Base-by-base conservation (phyloP, 306 rosid species). In the Astragalus membranaceus region DNA sequence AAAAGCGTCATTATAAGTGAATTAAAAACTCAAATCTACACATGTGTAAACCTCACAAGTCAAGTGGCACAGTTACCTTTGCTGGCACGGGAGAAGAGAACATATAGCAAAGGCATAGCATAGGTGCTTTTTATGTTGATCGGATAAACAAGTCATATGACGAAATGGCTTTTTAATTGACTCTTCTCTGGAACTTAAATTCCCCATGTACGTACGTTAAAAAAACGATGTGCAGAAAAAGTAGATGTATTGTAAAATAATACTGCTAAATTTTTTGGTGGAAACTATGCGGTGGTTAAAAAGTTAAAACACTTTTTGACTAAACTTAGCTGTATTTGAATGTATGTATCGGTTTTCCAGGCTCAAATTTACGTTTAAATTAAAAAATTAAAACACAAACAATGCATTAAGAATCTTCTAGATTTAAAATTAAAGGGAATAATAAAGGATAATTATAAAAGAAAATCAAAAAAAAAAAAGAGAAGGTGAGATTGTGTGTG, bases 231-330 rank as follows among this genome's bases (percentile, higher is more conserved):
- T 36, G 48, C 59, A 10, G 4, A 15, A 35, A 67, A 68, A 10
- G 14, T 9, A 64, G 50, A 10, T 57, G 43, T 13, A 56, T 30
- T 16, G 7, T 54, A 54, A 26, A 4, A 7, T 2, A 26, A 54
- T 9, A 54, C 29, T 54, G n/a, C n/a, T n/a, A n/a, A 51, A 52
- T 9, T 12, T 3, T 15, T 11, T 23, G 54, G 26, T 10, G 11
- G 42, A 64, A 17, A 64, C 4, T 43, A 53, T 12, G 56, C 44
- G 49, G 72, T 49, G 4, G 72, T 67, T 67, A 50, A 67, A 67
- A 33, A 67, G 72, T 35, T 39, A 2, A 39, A 39, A 7, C 9
- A 10, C 3, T 7, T 39, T 39, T 39, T 39, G 44, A 39, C 44
- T 39, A 9, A 37, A 39, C 44, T 39, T 5, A 10, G 44, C 10